phyloP scores from a whole-genome alignment of 768 basidiomycete species.

The Kondoa malvinella region DNA sequence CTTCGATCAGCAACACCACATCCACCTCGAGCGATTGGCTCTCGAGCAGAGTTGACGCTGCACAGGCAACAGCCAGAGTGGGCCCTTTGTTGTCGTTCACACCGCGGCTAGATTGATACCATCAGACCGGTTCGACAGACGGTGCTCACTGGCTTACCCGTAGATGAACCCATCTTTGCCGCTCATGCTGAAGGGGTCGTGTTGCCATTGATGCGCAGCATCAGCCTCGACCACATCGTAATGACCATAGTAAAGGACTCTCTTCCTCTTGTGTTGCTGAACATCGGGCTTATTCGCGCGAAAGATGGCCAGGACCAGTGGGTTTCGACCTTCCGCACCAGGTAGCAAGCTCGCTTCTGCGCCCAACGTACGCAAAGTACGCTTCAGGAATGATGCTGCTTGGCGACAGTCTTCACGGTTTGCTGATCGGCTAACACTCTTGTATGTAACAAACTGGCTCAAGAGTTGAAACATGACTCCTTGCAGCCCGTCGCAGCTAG shows the following conservation, averaged over 20 bases:
- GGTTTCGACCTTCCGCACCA: constrained; percentile 58
- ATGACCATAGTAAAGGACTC: constrained; percentile 90
- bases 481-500: background rate
- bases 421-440: constrained; percentile 55
- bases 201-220: constrained; percentile 53
- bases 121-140: background rate
- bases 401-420: constrained; percentile 72
- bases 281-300: constrained; percentile 36
- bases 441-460: constrained; percentile 58
- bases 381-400: constrained; percentile 79
- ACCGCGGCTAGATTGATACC: constrained; percentile 31
- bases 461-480: constrained; percentile 25
- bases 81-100: constrained; percentile 94
- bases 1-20: constrained; percentile 78
- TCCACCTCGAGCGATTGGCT: constrained; percentile 63
- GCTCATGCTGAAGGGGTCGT: constrained; percentile 63
- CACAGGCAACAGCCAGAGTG: constrained; percentile 73
- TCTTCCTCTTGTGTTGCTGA: constrained; percentile 37
- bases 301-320: constrained; percentile 80
- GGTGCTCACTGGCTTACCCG: constrained; percentile 41
- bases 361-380: constrained; percentile 71
- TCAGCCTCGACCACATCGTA: constrained; percentile 84
- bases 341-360: constrained; percentile 66
- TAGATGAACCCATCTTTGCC: constrained; percentile 79
- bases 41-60: constrained; percentile 62